A percentile compares a stretch with the other conserved stretches of the same genome.
These are phyloP conservation scores for Glaciozyma martinii DNA, from an alignment of 768 basidiomycete species.

Conservation along the genomic window DNA sequence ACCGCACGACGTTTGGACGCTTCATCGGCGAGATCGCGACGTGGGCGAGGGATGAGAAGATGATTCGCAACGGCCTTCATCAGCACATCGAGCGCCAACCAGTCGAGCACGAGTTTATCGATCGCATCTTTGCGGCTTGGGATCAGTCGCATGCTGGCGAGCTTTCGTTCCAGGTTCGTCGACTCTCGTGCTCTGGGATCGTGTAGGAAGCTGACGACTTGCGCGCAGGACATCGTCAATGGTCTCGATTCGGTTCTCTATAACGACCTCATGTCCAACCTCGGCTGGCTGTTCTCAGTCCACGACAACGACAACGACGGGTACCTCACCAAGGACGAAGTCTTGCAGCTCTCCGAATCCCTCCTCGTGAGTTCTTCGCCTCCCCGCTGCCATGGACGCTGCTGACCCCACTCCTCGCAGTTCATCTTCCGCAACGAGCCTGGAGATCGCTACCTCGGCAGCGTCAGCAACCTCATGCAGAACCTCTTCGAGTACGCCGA, in stretches of 20 bases:
- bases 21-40: conserved; percentile 88
- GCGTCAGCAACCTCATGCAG: conserved; percentile 75
- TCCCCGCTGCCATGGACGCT: background rate
- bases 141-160: conserved; percentile 72
- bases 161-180: conserved; percentile 73
- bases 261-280: conserved; percentile 95
- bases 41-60: conserved; percentile 79
- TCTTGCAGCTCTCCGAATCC: conserved; percentile 87
- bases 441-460: conserved; percentile 91
- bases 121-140: conserved; percentile 91
- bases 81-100: conserved; percentile 78
- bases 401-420: conserved; percentile 43
- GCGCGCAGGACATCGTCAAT: conserved; percentile 65
- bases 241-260: conserved; percentile 88
- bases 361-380: conserved; percentile 57
- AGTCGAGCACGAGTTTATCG: conserved; percentile 94
- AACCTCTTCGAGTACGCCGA: conserved; percentile 89
- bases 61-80: conserved; percentile 69
- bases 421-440: conserved; percentile 97
- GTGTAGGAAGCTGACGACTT: background rate
- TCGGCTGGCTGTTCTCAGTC: conserved; percentile 96
- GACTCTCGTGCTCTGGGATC: background rate
- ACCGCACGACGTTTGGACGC: conserved; percentile 68
- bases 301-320: conserved; percentile 89
- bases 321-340: conserved; percentile 89